phyloP scores from a whole-genome alignment of 2,329 filamentous ascomycete species.

The Aphanocladium album region DNA sequence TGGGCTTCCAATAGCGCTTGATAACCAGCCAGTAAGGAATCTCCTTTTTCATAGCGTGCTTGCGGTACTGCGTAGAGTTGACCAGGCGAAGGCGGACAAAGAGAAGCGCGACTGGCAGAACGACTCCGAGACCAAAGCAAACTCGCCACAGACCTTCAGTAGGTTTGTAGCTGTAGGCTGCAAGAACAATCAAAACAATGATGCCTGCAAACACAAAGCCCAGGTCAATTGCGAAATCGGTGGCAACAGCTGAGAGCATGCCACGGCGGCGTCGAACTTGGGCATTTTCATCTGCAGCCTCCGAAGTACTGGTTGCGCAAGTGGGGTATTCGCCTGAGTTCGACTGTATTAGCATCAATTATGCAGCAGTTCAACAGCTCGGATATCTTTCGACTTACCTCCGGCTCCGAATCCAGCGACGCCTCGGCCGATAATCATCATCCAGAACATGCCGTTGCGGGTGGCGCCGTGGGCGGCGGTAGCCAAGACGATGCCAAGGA shows the following conservation, averaged over 20 bases:
- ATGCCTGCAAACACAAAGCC: slow-evolving; percentile 36
- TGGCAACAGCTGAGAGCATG: slow-evolving; percentile 34
- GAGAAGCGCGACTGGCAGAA: slow-evolving; percentile 43
- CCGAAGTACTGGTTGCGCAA: slow-evolving; percentile 24
- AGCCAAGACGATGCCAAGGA: slow-evolving; percentile 39
- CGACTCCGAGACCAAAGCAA: slow-evolving; percentile 20
- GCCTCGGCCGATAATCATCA: slow-evolving; percentile 43
- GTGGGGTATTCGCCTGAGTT: slow-evolving; percentile 26
- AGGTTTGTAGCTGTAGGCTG: slow-evolving; percentile 27
- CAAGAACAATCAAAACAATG: slow-evolving; percentile 41
- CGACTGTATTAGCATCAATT: neutral
- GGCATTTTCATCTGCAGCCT: slow-evolving; percentile 25
- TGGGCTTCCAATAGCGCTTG: slow-evolving; percentile 36
- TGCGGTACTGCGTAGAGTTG: slow-evolving; percentile 39
- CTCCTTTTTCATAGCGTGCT: slow-evolving; percentile 22
- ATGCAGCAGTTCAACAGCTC: neutral
- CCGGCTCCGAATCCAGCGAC: slow-evolving; percentile 41
- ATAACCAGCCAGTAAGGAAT: slow-evolving; percentile 23
- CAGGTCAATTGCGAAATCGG: slow-evolving; percentile 33
- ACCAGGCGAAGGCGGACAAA: slow-evolving; percentile 49
- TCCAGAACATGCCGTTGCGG: slow-evolving; percentile 43
- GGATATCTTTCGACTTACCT: slow-evolving; percentile 21
- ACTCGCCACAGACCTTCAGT: slow-evolving; percentile 42
- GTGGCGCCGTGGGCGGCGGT: slow-evolving; percentile 39
- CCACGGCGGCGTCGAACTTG: slow-evolving; percentile 23